Evolutionary conservation across 1,284 basidiomycete genomes (phyloP), one percentile per base, ranked within the genome.

Genomic region (Melampsora larici-populina): DNA sequence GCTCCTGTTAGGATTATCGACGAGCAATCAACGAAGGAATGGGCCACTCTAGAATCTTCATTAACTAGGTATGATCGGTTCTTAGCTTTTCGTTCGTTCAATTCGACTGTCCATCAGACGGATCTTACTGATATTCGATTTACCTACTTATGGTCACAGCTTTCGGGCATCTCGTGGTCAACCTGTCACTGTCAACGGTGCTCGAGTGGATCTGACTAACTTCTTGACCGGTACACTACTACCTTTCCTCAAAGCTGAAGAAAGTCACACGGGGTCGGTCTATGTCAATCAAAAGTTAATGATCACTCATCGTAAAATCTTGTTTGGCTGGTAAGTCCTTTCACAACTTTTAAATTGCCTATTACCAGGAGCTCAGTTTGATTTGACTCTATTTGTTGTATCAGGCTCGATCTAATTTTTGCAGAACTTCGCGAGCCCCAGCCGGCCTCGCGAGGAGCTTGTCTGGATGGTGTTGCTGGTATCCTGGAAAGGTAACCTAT

Each of bases 401-500:
- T 46, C 29, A 76, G 74, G 74, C 55, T 76, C 48, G 74, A 67
- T 18, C 40, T 76, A 8, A 76, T 76, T 49, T 69, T 76, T 63
- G 51, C 49, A 15, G 74, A 76, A 62, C 74, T 76, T 31, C 29
- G 40, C 9, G 74, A 76, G 36, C 74, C 74, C 33, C 66, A 69
- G 43, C 74, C 74, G 21, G 48, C 74, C 36, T 76, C 74, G 0
- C 82, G 86, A 24, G 86, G 86, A 0, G 85, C 85, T 0, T 86
- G 85, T 66, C 81, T 87, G 4, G 86, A 87, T 78, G 85, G 85
- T 5, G 82, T 87, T 2, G 85, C 85, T 0, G 83, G 83, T 0
- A 82, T 87, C 0, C 79, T 86, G 8, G 86, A 87, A 79, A 85
- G 84, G 85, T 85, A 31, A 73, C 18, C 24, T 7, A 6, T 43